phyloP scores from a whole-genome alignment of 75 land plant genomes.

The Gnetum montanum region DNA sequence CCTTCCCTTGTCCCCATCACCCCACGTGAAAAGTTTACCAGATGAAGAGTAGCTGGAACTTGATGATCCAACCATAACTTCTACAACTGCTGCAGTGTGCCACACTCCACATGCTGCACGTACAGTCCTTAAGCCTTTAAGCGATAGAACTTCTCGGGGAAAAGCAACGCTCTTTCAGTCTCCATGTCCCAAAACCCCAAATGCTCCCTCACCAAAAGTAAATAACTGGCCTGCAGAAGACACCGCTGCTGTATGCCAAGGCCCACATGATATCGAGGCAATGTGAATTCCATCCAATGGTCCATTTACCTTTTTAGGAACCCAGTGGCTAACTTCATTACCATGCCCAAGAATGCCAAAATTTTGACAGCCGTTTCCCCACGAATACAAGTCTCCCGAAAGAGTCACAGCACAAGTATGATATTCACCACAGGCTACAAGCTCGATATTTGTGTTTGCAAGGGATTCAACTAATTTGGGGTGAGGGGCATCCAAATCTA shows the following conservation, averaged over 20 bases:
- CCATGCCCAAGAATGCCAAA: constrained; percentile 75
- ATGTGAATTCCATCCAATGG: constrained; percentile 69
- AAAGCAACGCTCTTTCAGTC: constrained; percentile 33
- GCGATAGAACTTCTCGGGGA: constrained; percentile 73
- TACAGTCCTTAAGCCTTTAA: constrained; percentile 63
- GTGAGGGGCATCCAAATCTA: constrained; percentile 69
- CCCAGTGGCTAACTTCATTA: constrained; percentile 73
- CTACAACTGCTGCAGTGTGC: constrained; percentile 93
- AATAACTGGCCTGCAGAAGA: constrained; percentile 82
- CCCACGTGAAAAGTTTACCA: constrained; percentile 90
- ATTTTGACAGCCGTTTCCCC: constrained; percentile 77
- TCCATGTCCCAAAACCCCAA: constrained; percentile 81
- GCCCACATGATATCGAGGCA: constrained; percentile 74
- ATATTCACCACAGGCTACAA: constrained; percentile 86
- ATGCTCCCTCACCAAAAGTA: constrained; percentile 92
- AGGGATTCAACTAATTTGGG: constrained; percentile 71
- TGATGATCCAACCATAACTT: constrained; percentile 54
- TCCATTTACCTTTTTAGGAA: constrained; percentile 63
- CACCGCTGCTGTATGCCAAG: constrained; percentile 87
- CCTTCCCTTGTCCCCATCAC: constrained; percentile 86
- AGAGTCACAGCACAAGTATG: constrained; percentile 78
- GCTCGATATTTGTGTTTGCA: constrained; percentile 49
- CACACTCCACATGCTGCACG: constrained; percentile 85
- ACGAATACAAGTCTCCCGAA: constrained; percentile 78
- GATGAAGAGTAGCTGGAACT: constrained; percentile 45